Evolutionary conservation across 2,329 filamentous ascomycete species (phyloP), one percentile per base, ranked within the genome.

Genomic region (Cordyceps pruinosa): DNA sequence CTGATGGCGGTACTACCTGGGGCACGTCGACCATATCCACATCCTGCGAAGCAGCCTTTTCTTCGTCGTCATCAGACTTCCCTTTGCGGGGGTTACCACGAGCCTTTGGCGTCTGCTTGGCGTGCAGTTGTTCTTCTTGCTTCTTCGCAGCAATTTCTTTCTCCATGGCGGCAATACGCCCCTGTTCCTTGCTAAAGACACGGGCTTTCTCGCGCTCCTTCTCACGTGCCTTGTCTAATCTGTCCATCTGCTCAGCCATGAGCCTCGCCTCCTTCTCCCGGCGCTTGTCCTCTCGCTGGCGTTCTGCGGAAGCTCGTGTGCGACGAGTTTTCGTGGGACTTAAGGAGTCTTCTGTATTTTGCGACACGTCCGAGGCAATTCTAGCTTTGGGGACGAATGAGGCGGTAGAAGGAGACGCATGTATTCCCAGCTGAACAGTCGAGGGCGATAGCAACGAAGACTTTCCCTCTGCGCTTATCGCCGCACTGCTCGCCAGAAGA

Each of bases 401-500:
- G 23, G 84, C 79, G 1, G 77, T 75, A 1, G 83, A 84, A 5
- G 73, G 69, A 2, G 68, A 71, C 2, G 70, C 57, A 46, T 79
- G 72, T 8, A 75, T 61, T 13, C 70, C 79, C 2, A 82, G 66
- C 15, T 76, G 75, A 15, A 72, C 68, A 6, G 72, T 72, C 3
- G 81, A 79, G 3, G 84, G 79, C 4, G 83, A 84, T 21, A 84
- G 66, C 7, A 84, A 66, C 4, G 77, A 79, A 0, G 77, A 76
- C 63, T 85, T 86, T 8, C 81, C 80, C 62, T 86, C 83, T 0
- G 83, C 83, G 63, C 82, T 86, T 37, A 82, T 73, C 17, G 79
- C 82, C 3, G 83, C 83, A 63, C 83, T 93, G 63, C 88, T 95
- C 19, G 87, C 90, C 61, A 97, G 86, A 49, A 97, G 82, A 15